Conservation (phyloP, 805 yeast species). For the Pichia deserticola region DNA sequence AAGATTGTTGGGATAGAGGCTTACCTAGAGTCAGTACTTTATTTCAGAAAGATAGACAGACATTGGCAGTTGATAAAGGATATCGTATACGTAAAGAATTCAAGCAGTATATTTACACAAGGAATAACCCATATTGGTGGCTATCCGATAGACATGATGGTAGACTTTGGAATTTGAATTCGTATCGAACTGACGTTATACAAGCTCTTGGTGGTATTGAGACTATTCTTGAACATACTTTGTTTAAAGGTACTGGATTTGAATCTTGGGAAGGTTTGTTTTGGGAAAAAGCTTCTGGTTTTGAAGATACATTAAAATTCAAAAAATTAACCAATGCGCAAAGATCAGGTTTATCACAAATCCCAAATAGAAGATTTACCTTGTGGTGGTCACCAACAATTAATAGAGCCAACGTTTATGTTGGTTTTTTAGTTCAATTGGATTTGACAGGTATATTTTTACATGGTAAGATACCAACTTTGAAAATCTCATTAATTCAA, state of each 20-base stretch:
- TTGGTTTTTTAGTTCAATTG: constrained; percentile 92
- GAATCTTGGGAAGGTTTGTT: constrained; percentile 98
- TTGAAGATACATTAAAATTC: constrained; percentile 91
- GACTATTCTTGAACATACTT: constrained; percentile 88
- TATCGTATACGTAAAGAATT: constrained; percentile 78
- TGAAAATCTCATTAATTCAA: constrained; percentile 91
- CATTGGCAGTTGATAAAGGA: constrained; percentile 91
- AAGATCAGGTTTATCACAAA: constrained; percentile 92
- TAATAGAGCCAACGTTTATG: constrained; percentile 95
- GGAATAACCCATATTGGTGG: constrained; percentile 96
- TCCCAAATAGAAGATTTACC: constrained; percentile 94
- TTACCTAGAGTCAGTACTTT: constrained; percentile 91
- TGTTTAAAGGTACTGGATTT: constrained; percentile 95
- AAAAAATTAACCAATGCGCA: constrained; percentile 96
- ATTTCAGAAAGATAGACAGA: constrained; percentile 91
- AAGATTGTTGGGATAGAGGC: constrained; percentile 94
- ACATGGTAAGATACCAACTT: constrained; percentile 96
- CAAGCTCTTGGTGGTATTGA: constrained; percentile 97
- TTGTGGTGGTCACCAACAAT: constrained; percentile 99
- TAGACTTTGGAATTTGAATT: constrained; percentile 85
- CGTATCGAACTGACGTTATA: constrained; percentile 91
- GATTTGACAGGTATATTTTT: constrained; percentile 95
- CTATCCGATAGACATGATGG: constrained; percentile 91
- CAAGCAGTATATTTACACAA: constrained; percentile 60
- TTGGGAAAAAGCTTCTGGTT: constrained; percentile 98